Conservation (phyloP, 305 asterid species). For the Solanum hybrid region DNA sequence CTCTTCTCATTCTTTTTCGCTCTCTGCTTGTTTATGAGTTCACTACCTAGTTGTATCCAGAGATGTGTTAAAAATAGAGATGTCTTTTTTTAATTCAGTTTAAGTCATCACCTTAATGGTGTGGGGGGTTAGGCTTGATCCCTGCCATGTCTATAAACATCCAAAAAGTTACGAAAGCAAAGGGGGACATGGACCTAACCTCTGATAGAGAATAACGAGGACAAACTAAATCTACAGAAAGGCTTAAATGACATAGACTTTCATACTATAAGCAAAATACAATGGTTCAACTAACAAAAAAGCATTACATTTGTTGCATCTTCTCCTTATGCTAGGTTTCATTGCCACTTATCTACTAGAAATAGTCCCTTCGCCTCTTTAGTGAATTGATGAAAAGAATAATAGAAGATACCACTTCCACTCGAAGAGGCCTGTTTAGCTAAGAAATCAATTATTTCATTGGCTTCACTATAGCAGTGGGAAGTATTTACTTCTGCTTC, state of each 20-base stretch:
- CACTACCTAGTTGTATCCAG: not conserved
- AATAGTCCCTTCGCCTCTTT: not conserved
- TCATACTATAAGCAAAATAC: not conserved
- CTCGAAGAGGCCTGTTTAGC: not conserved
- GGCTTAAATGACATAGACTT: not conserved
- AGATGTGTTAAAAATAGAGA: not conserved
- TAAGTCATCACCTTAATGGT: not conserved
- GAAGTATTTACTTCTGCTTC: not conserved
- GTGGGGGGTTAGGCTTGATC: not conserved
- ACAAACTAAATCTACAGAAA: not conserved
- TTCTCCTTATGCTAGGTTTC: not conserved
- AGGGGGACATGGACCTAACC: no score
- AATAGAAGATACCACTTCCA: not conserved
- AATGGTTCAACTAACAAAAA: not conserved
- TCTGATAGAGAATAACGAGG: not conserved
- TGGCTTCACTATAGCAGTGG: not conserved
- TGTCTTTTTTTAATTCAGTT: no score
- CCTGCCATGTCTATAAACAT: not conserved
- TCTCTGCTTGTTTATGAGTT: not conserved
- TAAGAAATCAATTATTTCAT: fast-evolving
- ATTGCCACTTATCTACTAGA: not conserved
- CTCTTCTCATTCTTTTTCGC: not conserved
- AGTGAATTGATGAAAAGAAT: not conserved
- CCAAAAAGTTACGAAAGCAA: not conserved
- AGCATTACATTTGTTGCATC: not conserved